Evolutionary conservation across 2,329 filamentous ascomycete genomes (phyloP).

Genomic region (Aspergillus sojae): DNA sequence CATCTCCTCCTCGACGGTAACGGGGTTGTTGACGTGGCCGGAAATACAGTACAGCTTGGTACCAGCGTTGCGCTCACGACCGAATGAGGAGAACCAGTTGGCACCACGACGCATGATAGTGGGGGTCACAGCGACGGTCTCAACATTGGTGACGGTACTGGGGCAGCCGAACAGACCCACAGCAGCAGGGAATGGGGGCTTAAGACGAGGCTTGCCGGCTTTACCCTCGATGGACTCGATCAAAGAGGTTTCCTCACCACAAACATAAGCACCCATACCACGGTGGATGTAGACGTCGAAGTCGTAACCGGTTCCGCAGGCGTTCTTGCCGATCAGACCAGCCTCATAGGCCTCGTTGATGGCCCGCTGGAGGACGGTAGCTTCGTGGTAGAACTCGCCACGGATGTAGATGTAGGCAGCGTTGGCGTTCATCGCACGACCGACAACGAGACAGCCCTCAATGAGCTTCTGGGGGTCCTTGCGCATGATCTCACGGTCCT

Average conservation of each 20-base stretch:
- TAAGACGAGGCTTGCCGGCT: conserved; percentile 95
- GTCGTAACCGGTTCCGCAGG: conserved; percentile 94
- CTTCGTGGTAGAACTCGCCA: conserved; percentile 96
- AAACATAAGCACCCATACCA: conserved; percentile 96
- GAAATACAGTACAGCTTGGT: conserved; percentile 99
- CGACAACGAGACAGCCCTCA: conserved; percentile 93
- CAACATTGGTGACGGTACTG: conserved; percentile 96
- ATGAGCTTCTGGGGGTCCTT: conserved; percentile 99
- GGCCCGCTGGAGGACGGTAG: conserved; percentile 86
- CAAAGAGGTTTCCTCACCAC: conserved; percentile 95
- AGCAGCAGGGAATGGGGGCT: conserved; percentile 96
- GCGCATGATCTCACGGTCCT: conserved; percentile 99
- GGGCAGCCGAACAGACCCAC: conserved; percentile 98
- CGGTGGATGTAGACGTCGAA: conserved; percentile 97
- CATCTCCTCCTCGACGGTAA: conserved; percentile 99
- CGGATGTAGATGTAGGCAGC: conserved; percentile 99
- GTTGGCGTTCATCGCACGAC: conserved; percentile 97
- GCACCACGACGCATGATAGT: conserved; percentile 93
- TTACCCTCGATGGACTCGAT: conserved; percentile 99
- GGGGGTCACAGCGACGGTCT: conserved; percentile 92
- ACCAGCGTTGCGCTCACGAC: conserved; percentile 92
- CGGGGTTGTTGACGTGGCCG: conserved; percentile 97
- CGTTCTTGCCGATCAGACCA: conserved; percentile 96
- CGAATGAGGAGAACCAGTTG: conserved; percentile 90
- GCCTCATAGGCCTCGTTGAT: conserved; percentile 98